These are phyloP conservation scores for Fusarium chuoi DNA, from an alignment of 2,329 filamentous ascomycete genomes.

Conservation along the genomic window DNA sequence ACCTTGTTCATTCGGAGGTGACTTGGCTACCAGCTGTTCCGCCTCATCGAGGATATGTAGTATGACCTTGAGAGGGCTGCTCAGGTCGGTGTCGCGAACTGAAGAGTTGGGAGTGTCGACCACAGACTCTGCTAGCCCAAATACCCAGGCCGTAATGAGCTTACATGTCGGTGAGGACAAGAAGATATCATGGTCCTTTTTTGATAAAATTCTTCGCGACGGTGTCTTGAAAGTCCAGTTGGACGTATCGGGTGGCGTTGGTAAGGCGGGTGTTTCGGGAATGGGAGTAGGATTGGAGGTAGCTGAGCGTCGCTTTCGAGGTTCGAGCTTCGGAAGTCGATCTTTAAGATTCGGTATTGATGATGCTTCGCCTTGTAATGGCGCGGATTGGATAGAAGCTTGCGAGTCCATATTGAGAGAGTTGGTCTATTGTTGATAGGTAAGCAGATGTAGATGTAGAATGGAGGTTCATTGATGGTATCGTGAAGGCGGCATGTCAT, in stretches of 20 bases:
- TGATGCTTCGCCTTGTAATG: slow-evolving; percentile 23
- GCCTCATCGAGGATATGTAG: slow-evolving; percentile 76
- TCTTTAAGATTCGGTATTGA: slow-evolving; percentile 55
- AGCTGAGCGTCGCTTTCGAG: slow-evolving; percentile 65
- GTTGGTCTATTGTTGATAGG: slow-evolving; percentile 13
- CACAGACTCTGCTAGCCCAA: slow-evolving; percentile 85
- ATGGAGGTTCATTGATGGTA: background rate
- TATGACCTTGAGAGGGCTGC: slow-evolving; percentile 70
- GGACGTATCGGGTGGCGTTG: slow-evolving; percentile 71
- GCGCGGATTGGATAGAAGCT: slow-evolving; percentile 15
- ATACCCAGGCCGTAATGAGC: slow-evolving; percentile 85
- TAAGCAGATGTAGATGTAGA: slow-evolving; percentile 7
- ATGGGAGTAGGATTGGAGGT: slow-evolving; percentile 69
- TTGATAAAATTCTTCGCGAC: slow-evolving; percentile 82
- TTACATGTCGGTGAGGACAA: slow-evolving; percentile 78
- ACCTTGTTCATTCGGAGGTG: slow-evolving; percentile 85
- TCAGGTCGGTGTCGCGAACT: slow-evolving; percentile 64
- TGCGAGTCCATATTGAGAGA: slow-evolving; percentile 42
- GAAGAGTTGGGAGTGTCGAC: slow-evolving; percentile 74
- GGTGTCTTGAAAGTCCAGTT: slow-evolving; percentile 73
- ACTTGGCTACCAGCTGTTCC: slow-evolving; percentile 71
- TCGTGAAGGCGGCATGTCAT: slow-evolving; percentile 22
- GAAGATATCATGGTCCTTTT: slow-evolving; percentile 83
- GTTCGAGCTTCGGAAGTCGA: slow-evolving; percentile 74
- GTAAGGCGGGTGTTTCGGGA: slow-evolving; percentile 79